Evolutionary conservation across 73 alveolate genomes (phyloP).

Genomic region (Blepharisma japonicum): DNA sequence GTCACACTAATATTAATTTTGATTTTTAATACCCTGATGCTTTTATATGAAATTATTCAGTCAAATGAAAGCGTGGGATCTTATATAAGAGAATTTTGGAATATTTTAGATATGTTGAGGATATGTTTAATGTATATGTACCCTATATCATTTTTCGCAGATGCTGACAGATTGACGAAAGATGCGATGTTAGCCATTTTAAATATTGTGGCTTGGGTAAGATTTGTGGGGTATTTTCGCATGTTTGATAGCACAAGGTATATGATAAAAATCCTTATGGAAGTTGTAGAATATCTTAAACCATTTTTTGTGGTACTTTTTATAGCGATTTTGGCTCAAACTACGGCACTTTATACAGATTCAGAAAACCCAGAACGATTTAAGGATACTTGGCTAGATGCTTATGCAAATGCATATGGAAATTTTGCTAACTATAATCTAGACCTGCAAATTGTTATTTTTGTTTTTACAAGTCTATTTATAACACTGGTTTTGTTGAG

Average conservation of each 20-base stretch:
- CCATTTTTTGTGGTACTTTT: background rate
- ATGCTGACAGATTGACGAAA: background rate
- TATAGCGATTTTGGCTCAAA: background rate
- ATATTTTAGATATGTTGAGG: background rate
- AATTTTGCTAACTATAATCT: background rate
- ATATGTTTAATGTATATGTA: background rate
- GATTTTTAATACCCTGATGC: background rate
- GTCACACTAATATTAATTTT: background rate
- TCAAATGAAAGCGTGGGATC: background rate
- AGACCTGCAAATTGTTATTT: background rate
- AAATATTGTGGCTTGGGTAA: background rate
- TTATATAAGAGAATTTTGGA: background rate
- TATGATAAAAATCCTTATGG: background rate
- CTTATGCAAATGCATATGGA: background rate
- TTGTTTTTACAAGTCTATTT: background rate
- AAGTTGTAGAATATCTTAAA: background rate
- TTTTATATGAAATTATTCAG: conserved; percentile 2
- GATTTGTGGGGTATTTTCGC: conserved; percentile 1
- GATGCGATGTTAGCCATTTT: background rate
- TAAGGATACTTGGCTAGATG: background rate
- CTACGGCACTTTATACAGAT: background rate
- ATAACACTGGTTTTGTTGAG: background rate
- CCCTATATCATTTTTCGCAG: background rate
- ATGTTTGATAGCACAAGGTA: conserved; percentile 12
- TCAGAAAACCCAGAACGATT: background rate